Conservation (phyloP, 2,329 filamentous ascomycete species). For the Dactylonectria macrodidyma region DNA sequence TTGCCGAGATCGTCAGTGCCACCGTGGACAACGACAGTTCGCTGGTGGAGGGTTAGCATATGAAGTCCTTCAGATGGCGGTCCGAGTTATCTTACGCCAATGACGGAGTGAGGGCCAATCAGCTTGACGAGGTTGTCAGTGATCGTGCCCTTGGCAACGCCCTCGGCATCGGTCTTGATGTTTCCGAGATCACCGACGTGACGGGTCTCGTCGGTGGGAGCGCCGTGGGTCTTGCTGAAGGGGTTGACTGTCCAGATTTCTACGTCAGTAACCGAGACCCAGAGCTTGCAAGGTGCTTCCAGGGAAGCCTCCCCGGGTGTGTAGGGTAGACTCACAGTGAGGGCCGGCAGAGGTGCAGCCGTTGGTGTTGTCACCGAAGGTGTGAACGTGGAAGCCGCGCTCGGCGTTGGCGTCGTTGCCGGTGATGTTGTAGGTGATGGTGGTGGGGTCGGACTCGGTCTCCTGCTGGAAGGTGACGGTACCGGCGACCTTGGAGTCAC, state of each 20-base stretch:
- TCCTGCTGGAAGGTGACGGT: constrained; percentile 96
- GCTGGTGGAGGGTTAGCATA: constrained; percentile 64
- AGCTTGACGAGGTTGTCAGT: constrained; percentile 91
- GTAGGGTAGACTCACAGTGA: constrained; percentile 80
- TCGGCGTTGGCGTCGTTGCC: constrained; percentile 95
- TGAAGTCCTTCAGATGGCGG: neutral
- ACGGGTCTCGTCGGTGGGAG: constrained; percentile 84
- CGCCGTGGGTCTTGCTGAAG: constrained; percentile 91
- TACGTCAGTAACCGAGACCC: constrained; percentile 29
- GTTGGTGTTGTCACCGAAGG: constrained; percentile 99
- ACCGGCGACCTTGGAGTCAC: constrained; percentile 95
- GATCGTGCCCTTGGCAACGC: constrained; percentile 87
- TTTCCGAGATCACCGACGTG: constrained; percentile 99
- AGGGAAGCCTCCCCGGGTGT: neutral
- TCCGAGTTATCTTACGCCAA: constrained; percentile 77
- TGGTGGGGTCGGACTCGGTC: constrained; percentile 85
- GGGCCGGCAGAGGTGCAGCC: constrained; percentile 98
- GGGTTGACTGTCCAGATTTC: constrained; percentile 84
- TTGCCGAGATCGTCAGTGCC: constrained; percentile 98
- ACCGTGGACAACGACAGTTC: constrained; percentile 93
- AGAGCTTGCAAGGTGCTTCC: constrained; percentile 5
- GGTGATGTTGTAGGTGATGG: constrained; percentile 90
- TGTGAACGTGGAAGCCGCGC: constrained; percentile 98
- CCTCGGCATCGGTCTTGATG: constrained; percentile 94
- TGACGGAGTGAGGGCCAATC: constrained; percentile 94